Conservation (phyloP, 768 basidiomycete genomes). For the Austroboletus festivus region DNA sequence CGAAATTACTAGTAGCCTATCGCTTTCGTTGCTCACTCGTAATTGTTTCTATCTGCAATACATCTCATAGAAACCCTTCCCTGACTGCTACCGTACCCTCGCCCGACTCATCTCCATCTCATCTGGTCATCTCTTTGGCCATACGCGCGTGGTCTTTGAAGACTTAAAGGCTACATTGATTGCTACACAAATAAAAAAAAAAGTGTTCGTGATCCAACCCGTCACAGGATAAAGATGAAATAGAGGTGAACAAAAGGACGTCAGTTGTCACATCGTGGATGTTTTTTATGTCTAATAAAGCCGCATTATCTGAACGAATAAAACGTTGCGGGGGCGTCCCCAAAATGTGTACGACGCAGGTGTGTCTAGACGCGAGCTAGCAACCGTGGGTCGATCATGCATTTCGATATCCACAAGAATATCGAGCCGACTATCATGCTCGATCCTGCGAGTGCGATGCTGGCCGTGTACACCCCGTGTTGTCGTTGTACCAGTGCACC, state of each 20-base stretch:
- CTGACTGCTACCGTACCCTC: too few species aligned
- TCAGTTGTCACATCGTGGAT: not conserved
- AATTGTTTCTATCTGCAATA: constrained; percentile 28
- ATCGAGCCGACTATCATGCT: constrained; percentile 58
- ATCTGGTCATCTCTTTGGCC: not conserved
- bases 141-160: constrained; percentile 12
- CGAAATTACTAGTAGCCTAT: constrained; percentile 17
- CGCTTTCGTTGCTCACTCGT: constrained; percentile 20
- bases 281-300: too few species aligned
- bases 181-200: constrained; percentile 22
- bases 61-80: constrained; percentile 21
- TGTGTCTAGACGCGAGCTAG: constrained; percentile 43
- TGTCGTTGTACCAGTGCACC: constrained; percentile 50
- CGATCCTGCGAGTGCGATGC: constrained; percentile 60
- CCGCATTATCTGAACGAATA: too few species aligned
- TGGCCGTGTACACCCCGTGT: constrained; percentile 45
- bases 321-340: too few species aligned
- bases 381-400: constrained; percentile 42
- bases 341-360: not conserved
- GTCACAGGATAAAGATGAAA: not conserved
- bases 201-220: constrained; percentile 17
- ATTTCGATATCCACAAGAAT: constrained; percentile 49
- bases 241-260: not conserved
- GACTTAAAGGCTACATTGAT: constrained; percentile 27
- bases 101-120: not conserved